Evolutionary conservation across 225 moss, liverwort and hornwort genomes (phyloP), one percentile per base, ranked within the genome.

Genomic region (Sphagnum tenellum): DNA sequence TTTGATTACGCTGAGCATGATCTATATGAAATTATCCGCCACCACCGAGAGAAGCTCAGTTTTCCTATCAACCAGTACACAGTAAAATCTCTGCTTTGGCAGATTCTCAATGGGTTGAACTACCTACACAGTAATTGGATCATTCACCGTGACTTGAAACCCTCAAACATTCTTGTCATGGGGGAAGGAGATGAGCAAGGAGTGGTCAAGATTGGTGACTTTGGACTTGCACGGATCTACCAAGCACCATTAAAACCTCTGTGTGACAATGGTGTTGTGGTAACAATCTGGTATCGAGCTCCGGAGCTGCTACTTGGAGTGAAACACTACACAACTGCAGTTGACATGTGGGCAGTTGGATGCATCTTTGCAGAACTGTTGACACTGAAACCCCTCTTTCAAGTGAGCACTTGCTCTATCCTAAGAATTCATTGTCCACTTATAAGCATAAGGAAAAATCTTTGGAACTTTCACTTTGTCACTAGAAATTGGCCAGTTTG

Each of bases 321-420:
- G 45, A 98, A 93, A 65, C 98, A 98, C 66, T 98, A 98, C 62
- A 98, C 98, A 2, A 98, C 90, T 56, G 98, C 93, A 55, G 98
- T 98, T 10, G 98, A 98, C 70, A 98, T 93, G 90, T 98, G 98
- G 98, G 98, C 98, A 8, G 93, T 98, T 46, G 98, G 98, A 12
- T 98, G 98, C 70, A 98, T 98, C 45, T 98, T 98, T 72, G 98
- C 98, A 29, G 98, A 98, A 70, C 74, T 98, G 46, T 86, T 98
- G 44, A 98, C 98, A 7, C 75, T 98, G 48, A 98, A 98, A 75
- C 98, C 98, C 57, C 74, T 98, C 55, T 98, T 98, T 79, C 98
- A 98, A 81, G 85, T 85, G 60, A 49, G 10, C 45, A 29, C 29
- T 29, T 29, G 29, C 29, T 29, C 29, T 29, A 29, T 29, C 29